A percentile compares a stretch with the other conserved stretches of the same genome.
Evolutionary conservation across 352 stramenopile species (phyloP).

Genomic region (Aphanomyces euteiches): DNA sequence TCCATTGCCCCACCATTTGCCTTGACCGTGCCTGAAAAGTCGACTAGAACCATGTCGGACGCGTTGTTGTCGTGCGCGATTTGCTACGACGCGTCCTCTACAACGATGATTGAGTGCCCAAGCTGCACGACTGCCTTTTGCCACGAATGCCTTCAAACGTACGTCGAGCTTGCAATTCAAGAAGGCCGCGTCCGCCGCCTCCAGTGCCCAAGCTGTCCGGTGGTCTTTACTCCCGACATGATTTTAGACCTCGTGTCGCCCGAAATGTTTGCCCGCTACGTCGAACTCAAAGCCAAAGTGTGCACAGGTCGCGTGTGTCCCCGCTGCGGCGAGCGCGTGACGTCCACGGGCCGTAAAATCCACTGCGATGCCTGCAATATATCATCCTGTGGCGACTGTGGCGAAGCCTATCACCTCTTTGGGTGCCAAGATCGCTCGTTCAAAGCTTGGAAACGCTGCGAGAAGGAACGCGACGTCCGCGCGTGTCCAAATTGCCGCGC

Average conservation of each 20-base stretch:
- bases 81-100: conserved; percentile 7
- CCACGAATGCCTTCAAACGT: conserved; percentile 5
- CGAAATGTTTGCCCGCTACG: conserved; percentile 17
- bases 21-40: no score
- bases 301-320: conserved; percentile 11
- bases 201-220: conserved; percentile 1
- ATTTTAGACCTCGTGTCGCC: conserved; percentile 20
- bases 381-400: conserved; percentile 20
- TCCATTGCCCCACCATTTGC: no score
- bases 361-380: background rate
- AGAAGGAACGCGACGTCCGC: conserved; percentile 50
- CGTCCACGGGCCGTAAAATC: background rate
- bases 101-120: background rate
- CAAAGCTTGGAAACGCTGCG: conserved; percentile 51
- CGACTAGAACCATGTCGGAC: no score
- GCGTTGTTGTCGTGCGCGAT: background rate
- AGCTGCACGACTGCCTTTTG: conserved; percentile 1
- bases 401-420: conserved; percentile 24
- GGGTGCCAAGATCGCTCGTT: conserved; percentile 52
- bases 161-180: conserved; percentile 4
- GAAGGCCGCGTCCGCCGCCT: conserved; percentile 18
- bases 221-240: background rate
- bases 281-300: conserved; percentile 1
- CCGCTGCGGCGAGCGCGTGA: background rate
- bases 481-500: conserved; percentile 61